Conservation (phyloP, 805 yeast genomes). For the Kodamaea sagamina region DNA sequence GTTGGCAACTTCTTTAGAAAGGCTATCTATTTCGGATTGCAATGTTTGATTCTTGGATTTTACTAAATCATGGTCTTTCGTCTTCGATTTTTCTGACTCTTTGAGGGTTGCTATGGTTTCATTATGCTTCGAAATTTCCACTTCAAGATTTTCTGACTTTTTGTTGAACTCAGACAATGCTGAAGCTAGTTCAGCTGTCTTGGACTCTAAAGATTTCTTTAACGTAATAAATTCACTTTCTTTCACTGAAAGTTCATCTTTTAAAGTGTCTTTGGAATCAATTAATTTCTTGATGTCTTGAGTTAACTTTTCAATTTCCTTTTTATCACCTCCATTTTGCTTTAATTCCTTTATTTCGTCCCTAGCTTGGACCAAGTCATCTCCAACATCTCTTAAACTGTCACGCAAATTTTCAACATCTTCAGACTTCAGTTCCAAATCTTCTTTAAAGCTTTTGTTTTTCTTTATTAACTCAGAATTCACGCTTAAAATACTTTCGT, state of each 20-base stretch:
- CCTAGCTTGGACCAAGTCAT: slow-evolving; percentile 72
- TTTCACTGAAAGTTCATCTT: background rate
- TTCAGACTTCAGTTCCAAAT: slow-evolving; percentile 47
- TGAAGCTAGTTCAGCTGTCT: slow-evolving; percentile 1
- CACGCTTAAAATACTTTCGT: slow-evolving; percentile 16
- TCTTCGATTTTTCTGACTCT: slow-evolving; percentile 22
- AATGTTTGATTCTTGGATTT: slow-evolving; percentile 8
- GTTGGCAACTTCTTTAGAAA: slow-evolving; percentile 26
- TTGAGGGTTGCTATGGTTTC: slow-evolving; percentile 10
- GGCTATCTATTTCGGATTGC: slow-evolving; percentile 21
- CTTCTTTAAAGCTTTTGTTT: slow-evolving; percentile 22
- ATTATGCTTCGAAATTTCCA: background rate
- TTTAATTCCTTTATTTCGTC: slow-evolving; percentile 52
- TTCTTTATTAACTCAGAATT: slow-evolving; percentile 21
- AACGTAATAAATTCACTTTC: background rate
- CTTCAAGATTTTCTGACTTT: background rate
- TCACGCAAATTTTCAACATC: slow-evolving; percentile 75
- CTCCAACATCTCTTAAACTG: slow-evolving; percentile 74
- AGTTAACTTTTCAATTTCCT: slow-evolving; percentile 15
- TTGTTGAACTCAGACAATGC: background rate
- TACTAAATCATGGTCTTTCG: slow-evolving; percentile 23
- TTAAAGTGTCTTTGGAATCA: background rate
- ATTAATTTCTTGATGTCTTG: slow-evolving; percentile 13
- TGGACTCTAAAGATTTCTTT: background rate
- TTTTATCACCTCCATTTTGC: slow-evolving; percentile 1